These are phyloP conservation scores for Persicaria tinctoria DNA, from an alignment of 148 eudicot genomes.

Conservation along the genomic window DNA sequence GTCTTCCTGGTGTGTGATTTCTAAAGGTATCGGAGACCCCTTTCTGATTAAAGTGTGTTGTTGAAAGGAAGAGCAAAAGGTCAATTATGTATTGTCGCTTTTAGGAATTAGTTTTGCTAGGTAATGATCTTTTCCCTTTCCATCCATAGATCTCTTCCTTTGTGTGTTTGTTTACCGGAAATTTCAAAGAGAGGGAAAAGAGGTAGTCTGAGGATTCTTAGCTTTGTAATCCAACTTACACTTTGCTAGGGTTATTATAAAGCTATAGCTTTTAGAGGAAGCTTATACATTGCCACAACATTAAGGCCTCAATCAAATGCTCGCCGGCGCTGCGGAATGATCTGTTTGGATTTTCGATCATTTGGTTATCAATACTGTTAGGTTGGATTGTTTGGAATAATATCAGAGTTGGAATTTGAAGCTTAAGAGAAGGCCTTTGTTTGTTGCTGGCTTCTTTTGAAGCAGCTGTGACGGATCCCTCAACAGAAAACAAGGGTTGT, in stretches of 20 bases:
- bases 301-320: background rate
- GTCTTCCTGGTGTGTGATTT: background rate
- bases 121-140: background rate
- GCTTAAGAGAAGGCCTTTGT: background rate
- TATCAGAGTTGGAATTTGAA: conserved; percentile 1
- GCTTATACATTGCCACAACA: background rate
- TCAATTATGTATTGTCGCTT: conserved; percentile 4
- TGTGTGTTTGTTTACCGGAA: conserved; percentile 3
- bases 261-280: conserved; percentile 8
- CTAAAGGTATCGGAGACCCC: conserved; percentile 1
- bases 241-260: background rate
- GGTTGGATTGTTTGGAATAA: background rate
- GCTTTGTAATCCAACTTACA: background rate
- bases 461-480: conserved; percentile 50
- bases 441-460: background rate
- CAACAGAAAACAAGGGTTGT: conserved; percentile 40
- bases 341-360: background rate
- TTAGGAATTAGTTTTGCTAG: conserved; percentile 1
- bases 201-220: background rate
- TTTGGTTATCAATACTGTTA: background rate
- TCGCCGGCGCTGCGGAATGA: background rate
- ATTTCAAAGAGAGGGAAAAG: background rate
- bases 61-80: conserved; percentile 1
- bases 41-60: background rate
- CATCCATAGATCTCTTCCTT: conserved; percentile 11